Conservation (phyloP, 768 basidiomycete genomes). For the Pilatotrama ljubarskyi region DNA sequence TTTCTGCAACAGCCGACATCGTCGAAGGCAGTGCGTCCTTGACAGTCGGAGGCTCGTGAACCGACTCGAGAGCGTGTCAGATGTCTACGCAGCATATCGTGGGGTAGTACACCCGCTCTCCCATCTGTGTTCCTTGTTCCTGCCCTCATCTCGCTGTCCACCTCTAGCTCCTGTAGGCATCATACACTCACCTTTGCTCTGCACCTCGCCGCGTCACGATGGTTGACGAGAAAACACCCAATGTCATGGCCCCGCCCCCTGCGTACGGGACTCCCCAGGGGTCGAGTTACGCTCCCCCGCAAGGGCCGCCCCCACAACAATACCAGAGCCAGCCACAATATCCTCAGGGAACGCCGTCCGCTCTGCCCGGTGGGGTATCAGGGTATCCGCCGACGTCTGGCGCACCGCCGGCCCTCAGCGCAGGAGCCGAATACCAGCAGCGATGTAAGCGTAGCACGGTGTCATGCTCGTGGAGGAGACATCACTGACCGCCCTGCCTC, state of each 20-base stretch:
- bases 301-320: background rate
- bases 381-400: conserved; percentile 2
- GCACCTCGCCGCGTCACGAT: background rate
- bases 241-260: background rate
- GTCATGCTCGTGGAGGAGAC: background rate
- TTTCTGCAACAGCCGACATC: background rate
- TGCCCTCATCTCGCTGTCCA: no score
- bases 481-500: background rate
- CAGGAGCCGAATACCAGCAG: conserved; percentile 23
- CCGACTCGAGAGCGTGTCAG: no score
- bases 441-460: conserved; percentile 17
- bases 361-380: background rate
- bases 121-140: no score
- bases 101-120: no score
- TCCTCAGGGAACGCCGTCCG: background rate
- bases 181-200: no score
- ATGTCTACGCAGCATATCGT: no score
- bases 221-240: conserved; percentile 11
- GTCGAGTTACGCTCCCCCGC: background rate
- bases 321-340: no score
- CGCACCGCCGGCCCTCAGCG: conserved; percentile 1
- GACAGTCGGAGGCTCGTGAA: background rate
- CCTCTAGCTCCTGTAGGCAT: no score
- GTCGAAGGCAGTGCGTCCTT: background rate
- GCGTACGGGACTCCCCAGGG: conserved; percentile 1